These are phyloP conservation scores for Venturiaceae sp. DNA, from an alignment of 2,329 filamentous ascomycete genomes.

Conservation along the genomic window DNA sequence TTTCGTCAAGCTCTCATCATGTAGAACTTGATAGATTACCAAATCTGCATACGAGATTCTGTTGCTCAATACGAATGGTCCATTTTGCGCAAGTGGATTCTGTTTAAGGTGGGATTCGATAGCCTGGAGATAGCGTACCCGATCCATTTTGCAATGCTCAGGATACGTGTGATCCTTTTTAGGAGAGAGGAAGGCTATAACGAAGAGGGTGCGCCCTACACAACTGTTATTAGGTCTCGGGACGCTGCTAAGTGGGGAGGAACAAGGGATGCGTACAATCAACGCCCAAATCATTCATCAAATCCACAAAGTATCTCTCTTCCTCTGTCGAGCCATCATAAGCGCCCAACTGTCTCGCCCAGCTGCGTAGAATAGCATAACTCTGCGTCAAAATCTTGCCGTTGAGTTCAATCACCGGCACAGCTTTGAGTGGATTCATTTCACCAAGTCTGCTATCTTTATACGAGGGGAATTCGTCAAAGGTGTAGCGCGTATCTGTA, in stretches of 20 bases:
- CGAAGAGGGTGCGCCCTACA: conserved; percentile 20
- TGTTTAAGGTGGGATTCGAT: conserved; percentile 1
- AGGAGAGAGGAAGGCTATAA: conserved; percentile 18
- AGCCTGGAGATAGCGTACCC: conserved; percentile 12
- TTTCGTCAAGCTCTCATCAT: conserved; percentile 19
- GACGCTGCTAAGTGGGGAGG: background rate
- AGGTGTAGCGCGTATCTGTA: conserved; percentile 19
- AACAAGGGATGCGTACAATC: conserved; percentile 13
- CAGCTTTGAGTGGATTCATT: conserved; percentile 17
- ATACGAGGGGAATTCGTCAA: conserved; percentile 18
- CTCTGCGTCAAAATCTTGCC: conserved; percentile 22
- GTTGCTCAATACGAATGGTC: conserved; percentile 19
- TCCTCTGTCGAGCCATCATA: conserved; percentile 21
- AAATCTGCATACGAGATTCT: conserved; percentile 17
- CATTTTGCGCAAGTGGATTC: conserved; percentile 4
- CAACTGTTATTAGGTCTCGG: background rate
- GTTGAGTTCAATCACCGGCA: conserved; percentile 19
- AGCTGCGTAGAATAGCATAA: conserved; percentile 22
- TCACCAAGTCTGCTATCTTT: conserved; percentile 16
- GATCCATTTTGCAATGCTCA: conserved; percentile 15
- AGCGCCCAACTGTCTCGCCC: conserved; percentile 15
- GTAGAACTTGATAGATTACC: conserved; percentile 13
- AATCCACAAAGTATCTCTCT: conserved; percentile 22
- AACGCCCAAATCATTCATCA: conserved; percentile 20
- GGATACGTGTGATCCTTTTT: conserved; percentile 17